phyloP scores from a whole-genome alignment of 2,329 filamentous ascomycete species.

The Penicillium corylophilum region DNA sequence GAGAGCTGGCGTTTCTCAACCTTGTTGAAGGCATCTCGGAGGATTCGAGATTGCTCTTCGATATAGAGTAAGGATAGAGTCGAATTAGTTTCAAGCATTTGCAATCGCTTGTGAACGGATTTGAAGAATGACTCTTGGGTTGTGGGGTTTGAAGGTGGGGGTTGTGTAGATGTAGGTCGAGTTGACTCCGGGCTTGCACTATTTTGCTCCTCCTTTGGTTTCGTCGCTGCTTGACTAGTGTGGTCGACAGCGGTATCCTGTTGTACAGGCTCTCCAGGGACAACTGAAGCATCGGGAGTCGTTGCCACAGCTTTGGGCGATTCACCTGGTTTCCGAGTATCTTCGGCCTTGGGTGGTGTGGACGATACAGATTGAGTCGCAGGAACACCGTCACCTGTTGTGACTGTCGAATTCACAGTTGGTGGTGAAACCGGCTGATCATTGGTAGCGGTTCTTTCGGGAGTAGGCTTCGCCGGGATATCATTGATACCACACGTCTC shows the following conservation, averaged over 20 bases:
- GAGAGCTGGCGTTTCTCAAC: constrained; percentile 83
- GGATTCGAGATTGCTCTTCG: constrained; percentile 87
- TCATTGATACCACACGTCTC: constrained; percentile 22
- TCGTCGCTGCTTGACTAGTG: constrained; percentile 20
- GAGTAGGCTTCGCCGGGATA: constrained; percentile 3
- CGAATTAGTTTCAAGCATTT: constrained; percentile 87
- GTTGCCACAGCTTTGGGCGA: constrained; percentile 13
- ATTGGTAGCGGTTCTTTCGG: constrained; percentile 16
- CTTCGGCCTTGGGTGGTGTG: constrained; percentile 13
- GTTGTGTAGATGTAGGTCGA: constrained; percentile 46
- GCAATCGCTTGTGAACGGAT: constrained; percentile 86
- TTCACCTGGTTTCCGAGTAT: constrained; percentile 21
- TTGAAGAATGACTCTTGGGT: constrained; percentile 99
- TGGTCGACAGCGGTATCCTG: constrained; percentile 25
- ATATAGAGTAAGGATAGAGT: constrained; percentile 94
- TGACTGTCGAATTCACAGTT: constrained; percentile 8
- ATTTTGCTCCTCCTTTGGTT: constrained; percentile 32
- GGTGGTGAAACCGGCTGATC: constrained; percentile 22
- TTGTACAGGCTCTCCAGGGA: constrained; percentile 17
- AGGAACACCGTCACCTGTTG: constrained; percentile 3
- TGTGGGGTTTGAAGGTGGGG: constrained; percentile 65
- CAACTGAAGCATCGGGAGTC: constrained; percentile 16
- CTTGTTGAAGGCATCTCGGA: constrained; percentile 81
- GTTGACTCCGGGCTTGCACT: constrained; percentile 31
- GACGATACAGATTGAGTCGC: constrained; percentile 5